Conservation (phyloP, 2,329 filamentous ascomycete genomes). For the Didymella pinodella region DNA sequence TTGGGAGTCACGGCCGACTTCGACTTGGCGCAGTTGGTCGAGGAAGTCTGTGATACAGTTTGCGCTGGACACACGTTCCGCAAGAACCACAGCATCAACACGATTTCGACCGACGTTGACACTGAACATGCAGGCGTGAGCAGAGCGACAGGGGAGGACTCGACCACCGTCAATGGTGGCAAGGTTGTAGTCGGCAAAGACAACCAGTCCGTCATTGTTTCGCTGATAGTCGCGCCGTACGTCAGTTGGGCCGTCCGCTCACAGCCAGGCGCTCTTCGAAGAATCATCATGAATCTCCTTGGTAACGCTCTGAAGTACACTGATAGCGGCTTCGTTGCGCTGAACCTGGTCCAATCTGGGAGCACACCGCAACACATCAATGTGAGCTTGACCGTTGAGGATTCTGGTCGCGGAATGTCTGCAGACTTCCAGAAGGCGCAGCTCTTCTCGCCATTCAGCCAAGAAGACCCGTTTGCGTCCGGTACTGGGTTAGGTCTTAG, state of each 20-base stretch:
- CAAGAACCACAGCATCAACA: slow-evolving; percentile 34
- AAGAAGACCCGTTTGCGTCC: slow-evolving; percentile 46
- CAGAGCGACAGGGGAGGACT: slow-evolving; percentile 27
- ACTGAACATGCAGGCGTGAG: slow-evolving; percentile 20
- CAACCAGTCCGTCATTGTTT: slow-evolving; percentile 37
- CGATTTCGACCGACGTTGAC: slow-evolving; percentile 27
- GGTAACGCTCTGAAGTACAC: slow-evolving; percentile 50
- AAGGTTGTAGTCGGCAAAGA: slow-evolving; percentile 29
- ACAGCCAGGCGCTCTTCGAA: slow-evolving; percentile 43
- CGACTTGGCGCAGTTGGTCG: slow-evolving; percentile 48
- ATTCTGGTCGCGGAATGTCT: slow-evolving; percentile 50
- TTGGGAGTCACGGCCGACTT: slow-evolving; percentile 44
- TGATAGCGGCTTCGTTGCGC: slow-evolving; percentile 40
- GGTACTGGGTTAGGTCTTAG: slow-evolving; percentile 48
- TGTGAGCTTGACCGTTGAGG: slow-evolving; percentile 47
- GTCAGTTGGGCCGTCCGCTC: slow-evolving; percentile 42
- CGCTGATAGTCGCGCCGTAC: slow-evolving; percentile 41
- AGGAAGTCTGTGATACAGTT: slow-evolving; percentile 65
- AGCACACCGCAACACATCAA: slow-evolving; percentile 28
- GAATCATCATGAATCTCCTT: slow-evolving; percentile 49
- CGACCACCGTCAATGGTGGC: slow-evolving; percentile 2
- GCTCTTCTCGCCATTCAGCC: slow-evolving; percentile 47
- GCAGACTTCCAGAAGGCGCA: slow-evolving; percentile 43
- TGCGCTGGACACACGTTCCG: slow-evolving; percentile 59
- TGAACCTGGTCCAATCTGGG: slow-evolving; percentile 34